Evolutionary conservation across 768 basidiomycete species (phyloP), one percentile per base, ranked within the genome.

Genomic region (Strobilomyces dryophilus): DNA sequence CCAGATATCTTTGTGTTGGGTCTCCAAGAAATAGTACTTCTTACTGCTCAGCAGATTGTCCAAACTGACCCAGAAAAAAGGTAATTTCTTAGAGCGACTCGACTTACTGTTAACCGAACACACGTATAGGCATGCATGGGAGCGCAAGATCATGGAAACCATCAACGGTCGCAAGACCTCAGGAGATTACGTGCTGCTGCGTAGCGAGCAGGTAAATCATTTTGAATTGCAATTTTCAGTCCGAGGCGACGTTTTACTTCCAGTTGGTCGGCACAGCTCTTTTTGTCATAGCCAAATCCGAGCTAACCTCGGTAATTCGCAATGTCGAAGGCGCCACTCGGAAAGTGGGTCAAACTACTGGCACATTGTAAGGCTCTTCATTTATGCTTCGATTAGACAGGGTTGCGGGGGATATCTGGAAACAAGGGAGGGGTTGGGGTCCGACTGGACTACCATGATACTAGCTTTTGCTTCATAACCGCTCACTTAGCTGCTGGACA

Each of bases 401-500:
- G 89, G 37, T 74, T 91, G 39, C 80, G 87, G 32, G 97, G 97
- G 12, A 93, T 98, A 83, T 93, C 93, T 1, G 97, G 94, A 27
- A 95, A 95, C 74, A 95, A 99, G 73, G 97, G 97, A 18, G 97
- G 93, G 2, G 90, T 95, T 12, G 94, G 87, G 7, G 92, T 99
- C 57, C 86, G 97, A 12, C 74, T 99, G 47, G 90, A 98, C 27
- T 92, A 91, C 62, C 79, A 89, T 59, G 93, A 95, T 64, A 90
- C 95, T 9, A 88, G 82, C 51, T 87, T 98, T 62, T 99, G 97
- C 72, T 95, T 98, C 72, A 68, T 99, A 56, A 98, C 95, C 9
- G 92, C 92, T 4, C 97, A 98, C 70, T 79, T 98, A 39, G 95
- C 97, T 15, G 95, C 97, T n/a, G 97, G 97, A 8, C 94, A 97